Base-by-base conservation (phyloP, 2,329 filamentous ascomycete species). In the Cladosporium sp. region DNA sequence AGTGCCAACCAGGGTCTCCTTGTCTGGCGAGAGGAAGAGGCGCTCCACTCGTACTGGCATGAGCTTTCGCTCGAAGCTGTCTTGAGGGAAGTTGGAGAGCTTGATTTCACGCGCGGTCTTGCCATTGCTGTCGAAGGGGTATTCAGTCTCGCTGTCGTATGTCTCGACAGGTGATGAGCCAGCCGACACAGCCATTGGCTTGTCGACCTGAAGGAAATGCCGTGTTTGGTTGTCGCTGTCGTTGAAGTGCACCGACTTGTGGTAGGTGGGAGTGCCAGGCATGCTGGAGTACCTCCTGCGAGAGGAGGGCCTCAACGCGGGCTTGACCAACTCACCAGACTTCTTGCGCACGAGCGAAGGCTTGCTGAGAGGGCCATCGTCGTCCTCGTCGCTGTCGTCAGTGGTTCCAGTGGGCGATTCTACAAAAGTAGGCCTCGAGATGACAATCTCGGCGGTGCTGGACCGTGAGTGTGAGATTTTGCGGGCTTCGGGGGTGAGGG, bases 221-320 rank as follows among this genome's bases (percentile, higher is more conserved):
- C 93, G 83, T 37, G 97, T 92, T 63, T 97, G 92, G 72, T 97
- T 93, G 37, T 97, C 82, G 66, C 95, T 89, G 22, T 92, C 89
- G 71, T 97, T 93, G 67, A 98, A 98, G 71, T 98, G 93, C n/a
- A 98, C 93, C 10, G 88, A 90, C 71, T 98, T 98, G 61, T 86
- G 87, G 67, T 92, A 97, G 8, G 92, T 93, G 0, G 93, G 93
- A 0, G 93, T 98, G 51, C 93, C 93, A 8, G 93, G 93, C 89
- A 97, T 95, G 74, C 92, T 97, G 3, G 89, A 95, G 1, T 92
- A 92, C 54, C 93, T 82, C 59, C 89, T 80, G 59, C 82, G 81
- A n/a, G 87, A 87, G 10, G 88, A 77, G 37, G 86, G 83, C 46
- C 93, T 84, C 48, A 98, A 80, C 16, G 93, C 93, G 10, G 93